A percentile compares a stretch with the other conserved stretches of the same genome.
phyloP scores from a whole-genome alignment of 371 early-diverging fungal genomes.

The Mucor sp. region DNA sequence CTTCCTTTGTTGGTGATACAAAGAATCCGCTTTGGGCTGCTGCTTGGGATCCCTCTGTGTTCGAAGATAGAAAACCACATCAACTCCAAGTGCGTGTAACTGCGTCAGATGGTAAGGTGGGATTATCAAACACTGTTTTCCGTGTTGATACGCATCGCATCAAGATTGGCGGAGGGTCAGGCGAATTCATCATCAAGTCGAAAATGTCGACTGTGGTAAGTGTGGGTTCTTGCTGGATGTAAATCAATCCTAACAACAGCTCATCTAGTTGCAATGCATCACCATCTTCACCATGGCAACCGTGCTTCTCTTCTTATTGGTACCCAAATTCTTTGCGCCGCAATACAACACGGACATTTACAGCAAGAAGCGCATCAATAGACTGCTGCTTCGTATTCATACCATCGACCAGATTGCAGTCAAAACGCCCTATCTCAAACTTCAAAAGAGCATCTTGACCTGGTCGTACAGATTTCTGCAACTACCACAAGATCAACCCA shows the following conservation, averaged over 20 bases:
- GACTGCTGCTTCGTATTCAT: conserved; percentile 32
- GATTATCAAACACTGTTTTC: conserved; percentile 50
- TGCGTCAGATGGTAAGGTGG: conserved; percentile 53
- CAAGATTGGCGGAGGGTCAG: conserved; percentile 65
- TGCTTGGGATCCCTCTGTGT: conserved; percentile 71
- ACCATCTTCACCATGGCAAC: conserved; percentile 18
- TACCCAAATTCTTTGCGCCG: conserved; percentile 36
- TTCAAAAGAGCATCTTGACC: conserved; percentile 31
- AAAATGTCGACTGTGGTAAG: conserved; percentile 57
- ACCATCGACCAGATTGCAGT: conserved; percentile 22
- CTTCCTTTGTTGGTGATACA: conserved; percentile 38
- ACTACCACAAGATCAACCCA: conserved; percentile 29
- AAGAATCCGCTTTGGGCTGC: conserved; percentile 71
- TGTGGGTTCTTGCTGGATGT: too few species aligned
- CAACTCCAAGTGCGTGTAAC: conserved; percentile 56
- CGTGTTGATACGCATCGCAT: conserved; percentile 63
- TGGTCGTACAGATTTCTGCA: conserved; percentile 34
- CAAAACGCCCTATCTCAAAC: conserved; percentile 6
- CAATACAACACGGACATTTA: conserved; percentile 8
- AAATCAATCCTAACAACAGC: neutral
- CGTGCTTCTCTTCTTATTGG: conserved; percentile 19
- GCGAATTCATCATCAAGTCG: conserved; percentile 75
- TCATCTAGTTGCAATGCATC: conserved; percentile 25
- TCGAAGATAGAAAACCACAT: conserved; percentile 67
- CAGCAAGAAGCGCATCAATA: conserved; percentile 6